phyloP scores from a whole-genome alignment of 371 early-diverging fungal species.

The Mucor saturninus region DNA sequence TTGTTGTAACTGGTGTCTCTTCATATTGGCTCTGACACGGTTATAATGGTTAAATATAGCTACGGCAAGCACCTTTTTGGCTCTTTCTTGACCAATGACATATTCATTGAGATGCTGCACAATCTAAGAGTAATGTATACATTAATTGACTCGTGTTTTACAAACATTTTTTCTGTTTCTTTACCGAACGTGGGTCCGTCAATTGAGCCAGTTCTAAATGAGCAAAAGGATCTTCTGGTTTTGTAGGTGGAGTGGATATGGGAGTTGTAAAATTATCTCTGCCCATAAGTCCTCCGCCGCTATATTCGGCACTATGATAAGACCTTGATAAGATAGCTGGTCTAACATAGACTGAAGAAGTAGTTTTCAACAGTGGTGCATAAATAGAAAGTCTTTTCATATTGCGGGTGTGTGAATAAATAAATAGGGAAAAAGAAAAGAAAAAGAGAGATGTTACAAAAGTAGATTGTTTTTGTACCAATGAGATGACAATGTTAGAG shows the following conservation, averaged over 20 bases:
- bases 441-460: neutral
- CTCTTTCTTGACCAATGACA: slow-evolving; percentile 87
- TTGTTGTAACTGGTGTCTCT: slow-evolving; percentile 9
- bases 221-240: slow-evolving; percentile 21
- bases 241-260: slow-evolving; percentile 6
- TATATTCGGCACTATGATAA: slow-evolving; percentile 31
- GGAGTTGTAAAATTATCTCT: slow-evolving; percentile 15
- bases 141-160: no score
- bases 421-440: slow-evolving; percentile 4
- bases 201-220: slow-evolving; percentile 25
- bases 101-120: slow-evolving; percentile 82
- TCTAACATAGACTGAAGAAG: neutral
- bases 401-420: neutral
- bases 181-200: slow-evolving; percentile 31
- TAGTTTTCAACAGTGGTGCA: slow-evolving; percentile 8
- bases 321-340: neutral
- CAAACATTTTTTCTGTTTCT: no score
- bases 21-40: slow-evolving; percentile 75
- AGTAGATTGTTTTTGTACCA: neutral
- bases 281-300: slow-evolving; percentile 30
- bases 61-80: slow-evolving; percentile 83
- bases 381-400: slow-evolving; percentile 22
- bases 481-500: neutral
- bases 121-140: slow-evolving; percentile 57
- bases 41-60: slow-evolving; percentile 90